Evolutionary conservation across 768 basidiomycete genomes (phyloP).

Genomic region (Vishniacozyma victoriae): DNA sequence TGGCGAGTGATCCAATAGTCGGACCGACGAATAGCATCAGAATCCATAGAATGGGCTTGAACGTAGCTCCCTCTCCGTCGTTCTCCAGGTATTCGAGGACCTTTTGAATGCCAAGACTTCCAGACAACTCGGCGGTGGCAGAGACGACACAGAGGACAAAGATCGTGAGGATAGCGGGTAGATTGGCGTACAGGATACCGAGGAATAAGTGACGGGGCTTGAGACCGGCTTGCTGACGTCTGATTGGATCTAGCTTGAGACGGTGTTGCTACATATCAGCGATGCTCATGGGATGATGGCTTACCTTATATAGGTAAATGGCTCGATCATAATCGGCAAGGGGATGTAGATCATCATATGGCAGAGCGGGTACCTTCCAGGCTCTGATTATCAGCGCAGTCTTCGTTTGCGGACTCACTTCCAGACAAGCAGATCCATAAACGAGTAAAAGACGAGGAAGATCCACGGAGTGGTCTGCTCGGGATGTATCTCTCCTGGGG

Average conservation of each 20-base stretch:
- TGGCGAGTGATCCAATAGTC: constrained; percentile 45
- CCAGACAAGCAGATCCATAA: constrained; percentile 52
- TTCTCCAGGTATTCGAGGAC: constrained; percentile 55
- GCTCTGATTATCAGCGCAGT: constrained; percentile 10
- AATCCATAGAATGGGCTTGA: constrained; percentile 70
- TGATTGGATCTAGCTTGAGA: constrained; percentile 49
- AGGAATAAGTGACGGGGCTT: constrained; percentile 53
- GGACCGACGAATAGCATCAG: constrained; percentile 49
- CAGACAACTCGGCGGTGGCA: constrained; percentile 43
- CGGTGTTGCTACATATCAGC: too few relatives aligned
- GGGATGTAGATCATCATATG: constrained; percentile 49
- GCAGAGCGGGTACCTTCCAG: constrained; percentile 37
- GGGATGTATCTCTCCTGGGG: constrained; percentile 40
- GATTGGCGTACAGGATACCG: constrained; percentile 48
- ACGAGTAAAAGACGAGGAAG: constrained; percentile 53
- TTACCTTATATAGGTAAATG: constrained; percentile 40
- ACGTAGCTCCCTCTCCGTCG: constrained; percentile 51
- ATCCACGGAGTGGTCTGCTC: constrained; percentile 56
- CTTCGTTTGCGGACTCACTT: constrained; percentile 7
- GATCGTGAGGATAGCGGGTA: constrained; percentile 17
- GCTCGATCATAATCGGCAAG: constrained; percentile 51
- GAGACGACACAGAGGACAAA: constrained; percentile 25
- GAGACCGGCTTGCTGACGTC: constrained; percentile 39
- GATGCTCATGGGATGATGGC: not conserved
- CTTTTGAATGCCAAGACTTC: constrained; percentile 49